These are phyloP conservation scores for Physaria fendleri DNA, from an alignment of 345 rosid genomes.

Conservation along the genomic window DNA sequence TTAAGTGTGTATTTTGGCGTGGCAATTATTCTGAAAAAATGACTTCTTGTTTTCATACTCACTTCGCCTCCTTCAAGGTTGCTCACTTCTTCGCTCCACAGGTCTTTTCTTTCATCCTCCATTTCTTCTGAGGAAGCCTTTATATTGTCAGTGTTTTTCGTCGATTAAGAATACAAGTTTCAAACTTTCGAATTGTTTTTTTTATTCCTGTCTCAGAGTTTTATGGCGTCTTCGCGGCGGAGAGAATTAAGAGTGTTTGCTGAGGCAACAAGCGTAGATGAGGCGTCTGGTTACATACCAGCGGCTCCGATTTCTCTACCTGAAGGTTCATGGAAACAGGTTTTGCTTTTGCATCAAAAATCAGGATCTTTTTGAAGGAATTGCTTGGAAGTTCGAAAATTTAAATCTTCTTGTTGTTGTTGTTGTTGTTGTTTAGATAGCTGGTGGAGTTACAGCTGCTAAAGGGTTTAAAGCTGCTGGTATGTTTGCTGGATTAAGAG, in stretches of 20 bases:
- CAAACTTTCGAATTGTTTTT: background rate
- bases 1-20: background rate
- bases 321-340: conserved; percentile 85
- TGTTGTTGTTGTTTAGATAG: conserved; percentile 42
- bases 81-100: conserved; percentile 31
- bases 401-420: background rate
- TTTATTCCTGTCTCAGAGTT: too few relatives aligned
- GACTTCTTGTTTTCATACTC: conserved; percentile 32
- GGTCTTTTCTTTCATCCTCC: conserved; percentile 21
- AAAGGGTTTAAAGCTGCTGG: conserved; percentile 87
- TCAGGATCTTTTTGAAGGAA: background rate
- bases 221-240: conserved; percentile 22
- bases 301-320: conserved; percentile 88
- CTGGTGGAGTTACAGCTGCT: conserved; percentile 93
- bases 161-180: background rate
- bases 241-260: conserved; percentile 35
- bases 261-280: conserved; percentile 32
- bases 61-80: conserved; percentile 30
- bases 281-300: conserved; percentile 50
- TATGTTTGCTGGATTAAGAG: conserved; percentile 77
- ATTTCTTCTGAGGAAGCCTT: too few relatives aligned
- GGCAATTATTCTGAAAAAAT: conserved; percentile 13
- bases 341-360: background rate
- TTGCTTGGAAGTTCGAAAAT: background rate
- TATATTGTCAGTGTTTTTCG: background rate